These are phyloP conservation scores for Tetramitus jugosus DNA, from an alignment of 208 protist species.

Conservation along the genomic window DNA sequence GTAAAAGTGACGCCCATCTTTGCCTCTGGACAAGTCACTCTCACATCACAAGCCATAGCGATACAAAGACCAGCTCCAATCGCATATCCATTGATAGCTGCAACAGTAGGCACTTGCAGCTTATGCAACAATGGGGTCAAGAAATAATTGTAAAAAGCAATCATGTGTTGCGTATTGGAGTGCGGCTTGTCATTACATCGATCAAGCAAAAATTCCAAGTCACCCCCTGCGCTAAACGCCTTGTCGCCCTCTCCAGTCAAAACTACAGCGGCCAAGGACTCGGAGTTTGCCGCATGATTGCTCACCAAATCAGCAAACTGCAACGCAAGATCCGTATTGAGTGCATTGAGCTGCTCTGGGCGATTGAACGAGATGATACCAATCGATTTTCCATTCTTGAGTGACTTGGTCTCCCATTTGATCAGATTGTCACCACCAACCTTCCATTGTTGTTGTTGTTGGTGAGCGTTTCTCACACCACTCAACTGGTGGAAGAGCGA, in stretches of 20 bases:
- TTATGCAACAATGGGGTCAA: too few relatives aligned
- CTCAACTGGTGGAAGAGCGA: too few relatives aligned
- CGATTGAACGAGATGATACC: not conserved
- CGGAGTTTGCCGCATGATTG: not conserved
- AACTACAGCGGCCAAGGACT: not conserved
- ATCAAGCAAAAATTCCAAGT: conserved; percentile 49
- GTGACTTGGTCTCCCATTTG: too few relatives aligned
- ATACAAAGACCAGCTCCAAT: conserved; percentile 55
- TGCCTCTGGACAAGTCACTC: conserved; percentile 38
- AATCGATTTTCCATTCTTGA: not conserved
- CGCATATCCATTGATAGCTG: conserved; percentile 50
- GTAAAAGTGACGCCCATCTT: conserved; percentile 51
- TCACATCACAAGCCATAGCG: conserved; percentile 47
- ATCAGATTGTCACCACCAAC: too few relatives aligned
- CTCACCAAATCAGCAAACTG: not conserved
- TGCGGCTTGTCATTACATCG: conserved; percentile 24
- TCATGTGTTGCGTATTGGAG: conserved; percentile 18
- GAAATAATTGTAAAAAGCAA: too few relatives aligned
- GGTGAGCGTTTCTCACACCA: too few relatives aligned
- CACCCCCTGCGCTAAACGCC: conserved; percentile 54
- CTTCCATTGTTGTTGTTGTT: too few relatives aligned
- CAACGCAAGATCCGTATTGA: not conserved
- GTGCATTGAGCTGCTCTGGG: not conserved
- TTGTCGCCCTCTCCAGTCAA: too few relatives aligned
- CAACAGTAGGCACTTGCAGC: not conserved